Base-by-base conservation (phyloP, 129 eudicot species). In the Lactuca sativa region DNA sequence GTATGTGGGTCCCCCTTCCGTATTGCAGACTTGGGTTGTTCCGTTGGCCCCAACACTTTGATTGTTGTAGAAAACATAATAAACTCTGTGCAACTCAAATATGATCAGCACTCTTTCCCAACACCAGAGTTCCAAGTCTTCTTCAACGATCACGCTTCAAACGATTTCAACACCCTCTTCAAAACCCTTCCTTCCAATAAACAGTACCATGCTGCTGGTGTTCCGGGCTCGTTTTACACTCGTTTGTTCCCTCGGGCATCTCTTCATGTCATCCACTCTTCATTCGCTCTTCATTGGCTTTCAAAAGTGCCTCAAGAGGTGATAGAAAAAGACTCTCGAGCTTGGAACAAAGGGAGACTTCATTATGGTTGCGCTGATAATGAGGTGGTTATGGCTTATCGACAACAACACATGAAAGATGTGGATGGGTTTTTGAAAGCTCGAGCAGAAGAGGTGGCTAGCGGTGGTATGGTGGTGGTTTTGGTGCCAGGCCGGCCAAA, bases 111-210 rank as follows among this genome's bases (percentile, higher is more conserved):
- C 56, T 14, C n/a, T 53, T 14, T 30, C 13, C 59, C 75, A 51
- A 38, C 55, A 4, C 82, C 70, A 1, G 86, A 81, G 34, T 78
- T 82, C 63, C 84, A 81, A 15, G 80, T 85, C 5, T 72, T 85
- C 61, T 78, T 85, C 75, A 85, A 76, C 48, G 90, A 85, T 74
- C 80, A 61, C 15, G 15, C 60, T 1, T 49, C 78, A 51, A 85
- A 85, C 44, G 90, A 85, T 63, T 85, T 82, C 84, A 85, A 85
- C 66, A 68, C 86, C 56, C 90, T 82, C 43, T 82, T 85, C 73
- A 62, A 55, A 34, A 37, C 77, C 59, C 76, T 85, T 37, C 90
- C 82, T 9, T 3, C 9, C 1, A 30, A 78, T 44, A 78, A 70
- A 65, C 34, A n/a, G 6, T 85, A 78, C 67, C 69, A 41, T 64